Base-by-base conservation (phyloP, 805 yeast species). In the Nadsonia fulvescens region DNA sequence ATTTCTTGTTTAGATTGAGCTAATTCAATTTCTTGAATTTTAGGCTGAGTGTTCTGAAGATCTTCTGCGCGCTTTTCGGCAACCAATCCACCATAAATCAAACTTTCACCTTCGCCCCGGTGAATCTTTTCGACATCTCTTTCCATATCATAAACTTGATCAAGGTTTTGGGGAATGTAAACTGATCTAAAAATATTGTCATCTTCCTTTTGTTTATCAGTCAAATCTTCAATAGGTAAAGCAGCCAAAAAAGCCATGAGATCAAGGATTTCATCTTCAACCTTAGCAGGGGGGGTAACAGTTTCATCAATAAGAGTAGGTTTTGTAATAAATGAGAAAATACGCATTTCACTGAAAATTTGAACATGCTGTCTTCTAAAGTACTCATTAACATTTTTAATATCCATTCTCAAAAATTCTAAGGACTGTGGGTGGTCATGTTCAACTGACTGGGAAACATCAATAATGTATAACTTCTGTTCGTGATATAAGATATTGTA, bases 381-480 rank as follows among this genome's bases (percentile, higher is more conserved):
- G 47, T 73, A 89, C 40, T 78, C 89, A 43, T 86, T 89, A 13
- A 86, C 78, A 44, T 89, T 89, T 48, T 86, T 89, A 44, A 89
- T 83, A 52, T 89, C 99, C 98, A 89, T 89, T 44, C 99, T 61
- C 33, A 89, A 53, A 46, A 89, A 89, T 47, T 89, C 96, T 37
- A 89, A 58, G 22, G 93, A 76, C 81, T 81, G 81, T 7, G 94
- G 96, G 51, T 89, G 99, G 40, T 82, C 94, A 6, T 94, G 95
- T 48, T 89, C 96, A 13, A 89, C 96, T 19, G 91, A 72, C 48
- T 89, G 99, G 1, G 96, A 83, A 7, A 89, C 99, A 53, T 89
- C 99, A 38, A 89, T 78, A 31, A 89, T 77, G 51, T 76, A 82
- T 15, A 89, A 54, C 43, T 68, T 65, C 17, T 64, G 71, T 5